A percentile compares a stretch with the other conserved stretches of the same genome.
phyloP scores from a whole-genome alignment of 306 rosid genomes.

The Vachellia pachyceras region DNA sequence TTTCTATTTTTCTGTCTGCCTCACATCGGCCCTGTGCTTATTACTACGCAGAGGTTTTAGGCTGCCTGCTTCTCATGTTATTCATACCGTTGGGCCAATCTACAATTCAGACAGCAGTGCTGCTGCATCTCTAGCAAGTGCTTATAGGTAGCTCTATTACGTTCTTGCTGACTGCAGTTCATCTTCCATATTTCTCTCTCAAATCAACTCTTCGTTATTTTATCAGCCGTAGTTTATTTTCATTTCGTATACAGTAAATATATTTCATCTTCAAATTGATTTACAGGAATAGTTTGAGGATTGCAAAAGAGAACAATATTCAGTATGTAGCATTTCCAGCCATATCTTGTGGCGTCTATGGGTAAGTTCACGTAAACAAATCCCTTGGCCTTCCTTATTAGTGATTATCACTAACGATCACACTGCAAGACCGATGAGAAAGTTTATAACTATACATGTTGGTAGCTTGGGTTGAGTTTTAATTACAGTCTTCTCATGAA shows the following conservation, averaged over 20 bases:
- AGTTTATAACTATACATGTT: neutral
- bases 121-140: conserved; percentile 63
- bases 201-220: neutral
- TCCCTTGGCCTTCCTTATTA: neutral
- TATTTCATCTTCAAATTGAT: conserved; percentile 30
- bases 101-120: conserved; percentile 53
- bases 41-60: conserved; percentile 71
- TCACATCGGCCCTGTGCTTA: conserved; percentile 20
- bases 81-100: conserved; percentile 89
- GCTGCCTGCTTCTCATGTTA: conserved; percentile 78
- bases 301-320: conserved; percentile 75
- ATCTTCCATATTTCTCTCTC: neutral
- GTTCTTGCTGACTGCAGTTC: conserved; percentile 26
- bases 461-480: neutral
- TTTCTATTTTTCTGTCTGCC: conserved; percentile 12
- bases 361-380: conserved; percentile 56
- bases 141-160: conserved; percentile 64
- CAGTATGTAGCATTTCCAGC: conserved; percentile 85
- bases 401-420: conserved; percentile 18
- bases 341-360: conserved; percentile 84
- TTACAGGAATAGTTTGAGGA: conserved; percentile 76
- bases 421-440: conserved; percentile 3
- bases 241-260: conserved; percentile 17
- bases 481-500: neutral
- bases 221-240: neutral